These are phyloP conservation scores for Punica granatum DNA, from an alignment of 345 rosid species.

Conservation along the genomic window DNA sequence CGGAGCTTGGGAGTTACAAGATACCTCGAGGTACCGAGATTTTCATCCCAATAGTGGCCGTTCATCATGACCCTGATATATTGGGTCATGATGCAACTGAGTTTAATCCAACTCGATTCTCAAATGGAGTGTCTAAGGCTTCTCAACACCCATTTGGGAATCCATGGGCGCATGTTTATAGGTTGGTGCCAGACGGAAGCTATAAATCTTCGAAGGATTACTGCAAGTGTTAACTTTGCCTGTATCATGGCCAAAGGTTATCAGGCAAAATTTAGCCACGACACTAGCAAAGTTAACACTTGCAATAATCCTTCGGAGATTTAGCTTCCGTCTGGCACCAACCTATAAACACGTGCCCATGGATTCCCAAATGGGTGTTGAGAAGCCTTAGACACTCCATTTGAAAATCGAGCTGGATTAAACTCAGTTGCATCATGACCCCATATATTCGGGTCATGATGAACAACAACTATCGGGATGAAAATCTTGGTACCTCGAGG, in stretches of 20 bases:
- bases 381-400: constrained; percentile 66
- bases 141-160: constrained; percentile 67
- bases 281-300: constrained; percentile 60
- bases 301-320: constrained; percentile 52
- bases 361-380: constrained; percentile 62
- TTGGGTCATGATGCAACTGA: constrained; percentile 81
- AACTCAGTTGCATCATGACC: constrained; percentile 72
- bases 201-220: constrained; percentile 61
- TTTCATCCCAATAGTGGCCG: constrained; percentile 59
- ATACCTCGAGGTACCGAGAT: constrained; percentile 67
- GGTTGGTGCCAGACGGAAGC: constrained; percentile 52
- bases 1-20: constrained; percentile 57
- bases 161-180: constrained; percentile 77
- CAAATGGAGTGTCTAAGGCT: constrained; percentile 61
- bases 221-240: constrained; percentile 48
- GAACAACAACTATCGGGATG: constrained; percentile 65
- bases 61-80: constrained; percentile 58
- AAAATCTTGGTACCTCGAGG: constrained; percentile 60
- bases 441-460: constrained; percentile 65
- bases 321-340: constrained; percentile 56
- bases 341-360: constrained; percentile 72
- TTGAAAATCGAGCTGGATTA: constrained; percentile 58
- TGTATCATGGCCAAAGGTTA: constrained; percentile 70
- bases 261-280: constrained; percentile 73
- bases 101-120: constrained; percentile 66